These are phyloP conservation scores for Drechslera avenae DNA, from an alignment of 2,329 filamentous ascomycete genomes.

Conservation along the genomic window DNA sequence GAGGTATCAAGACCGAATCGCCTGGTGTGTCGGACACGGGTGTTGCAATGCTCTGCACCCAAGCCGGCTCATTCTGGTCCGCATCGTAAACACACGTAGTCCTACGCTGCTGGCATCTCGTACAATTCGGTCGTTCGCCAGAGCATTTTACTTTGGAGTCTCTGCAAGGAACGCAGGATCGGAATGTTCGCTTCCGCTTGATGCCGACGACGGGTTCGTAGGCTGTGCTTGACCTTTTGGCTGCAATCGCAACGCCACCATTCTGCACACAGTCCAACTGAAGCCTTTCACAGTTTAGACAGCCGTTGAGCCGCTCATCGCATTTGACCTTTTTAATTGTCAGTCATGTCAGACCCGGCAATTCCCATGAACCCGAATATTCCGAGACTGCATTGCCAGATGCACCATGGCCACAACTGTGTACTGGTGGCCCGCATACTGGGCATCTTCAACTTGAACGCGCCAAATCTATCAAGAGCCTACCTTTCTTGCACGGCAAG, in stretches of 20 bases:
- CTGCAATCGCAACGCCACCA: constrained; percentile 19
- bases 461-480: neutral
- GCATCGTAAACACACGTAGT: constrained; percentile 37
- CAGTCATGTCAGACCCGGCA: constrained; percentile 2
- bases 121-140: constrained; percentile 38
- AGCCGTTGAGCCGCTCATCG: constrained; percentile 39
- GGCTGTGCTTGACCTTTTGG: constrained; percentile 21
- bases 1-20: constrained; percentile 15
- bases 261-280: constrained; percentile 38
- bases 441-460: neutral
- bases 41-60: constrained; percentile 37
- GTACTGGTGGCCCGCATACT: neutral
- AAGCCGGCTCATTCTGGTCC: constrained; percentile 37
- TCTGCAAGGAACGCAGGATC: constrained; percentile 38
- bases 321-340: constrained; percentile 35
- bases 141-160: constrained; percentile 43
- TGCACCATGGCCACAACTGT: neutral
- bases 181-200: constrained; percentile 41
- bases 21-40: constrained; percentile 17
- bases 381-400: neutral
- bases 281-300: constrained; percentile 38
- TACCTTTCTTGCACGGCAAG: constrained; percentile 28
- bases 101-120: constrained; percentile 34
- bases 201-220: constrained; percentile 33
- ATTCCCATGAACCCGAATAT: neutral